Evolutionary conservation across 164 flowering plant genomes (phyloP).

Genomic region (Liriodendron chinense): DNA sequence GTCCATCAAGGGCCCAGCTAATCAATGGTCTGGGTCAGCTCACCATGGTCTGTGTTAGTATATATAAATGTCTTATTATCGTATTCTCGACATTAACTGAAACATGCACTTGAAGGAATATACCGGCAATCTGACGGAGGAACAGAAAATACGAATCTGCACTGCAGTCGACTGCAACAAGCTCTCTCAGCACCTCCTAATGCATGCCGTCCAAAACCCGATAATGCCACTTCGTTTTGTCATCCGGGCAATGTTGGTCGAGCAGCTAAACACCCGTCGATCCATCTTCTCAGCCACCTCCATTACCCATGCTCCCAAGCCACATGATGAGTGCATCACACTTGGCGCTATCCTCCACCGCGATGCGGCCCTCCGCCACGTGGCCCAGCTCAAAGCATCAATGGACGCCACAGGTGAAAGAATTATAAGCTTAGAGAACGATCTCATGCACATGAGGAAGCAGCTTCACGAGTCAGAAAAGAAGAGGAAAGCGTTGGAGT

Average conservation of each 20-base stretch:
- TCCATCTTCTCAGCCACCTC: constrained; percentile 29
- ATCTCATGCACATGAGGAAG: constrained; percentile 58
- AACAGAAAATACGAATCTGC: constrained; percentile 48
- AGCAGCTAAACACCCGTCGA: constrained; percentile 71
- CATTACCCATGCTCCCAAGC: constrained; percentile 1
- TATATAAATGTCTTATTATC: too few relatives aligned
- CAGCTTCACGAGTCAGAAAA: constrained; percentile 26
- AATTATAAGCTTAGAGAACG: constrained; percentile 57
- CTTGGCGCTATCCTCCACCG: constrained; percentile 68
- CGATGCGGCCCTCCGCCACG: constrained; percentile 62
- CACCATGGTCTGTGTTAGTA: too few relatives aligned
- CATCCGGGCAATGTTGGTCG: constrained; percentile 77
- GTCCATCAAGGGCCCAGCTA: too few relatives aligned
- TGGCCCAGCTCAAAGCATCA: constrained; percentile 46
- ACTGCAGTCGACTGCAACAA: constrained; percentile 58
- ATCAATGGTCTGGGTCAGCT: too few relatives aligned
- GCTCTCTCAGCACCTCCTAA: constrained; percentile 50
- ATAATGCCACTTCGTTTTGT: constrained; percentile 71
- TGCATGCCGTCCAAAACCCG: constrained; percentile 79
- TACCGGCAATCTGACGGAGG: constrained; percentile 48
- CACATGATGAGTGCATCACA: constrained; percentile 21
- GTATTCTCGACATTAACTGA: not conserved
- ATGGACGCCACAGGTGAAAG: constrained; percentile 59
- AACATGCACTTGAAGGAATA: constrained; percentile 35
- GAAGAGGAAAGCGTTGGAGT: constrained; percentile 11